phyloP scores from a whole-genome alignment of 371 early-diverging fungal genomes.

The Rhizopus delemar region DNA sequence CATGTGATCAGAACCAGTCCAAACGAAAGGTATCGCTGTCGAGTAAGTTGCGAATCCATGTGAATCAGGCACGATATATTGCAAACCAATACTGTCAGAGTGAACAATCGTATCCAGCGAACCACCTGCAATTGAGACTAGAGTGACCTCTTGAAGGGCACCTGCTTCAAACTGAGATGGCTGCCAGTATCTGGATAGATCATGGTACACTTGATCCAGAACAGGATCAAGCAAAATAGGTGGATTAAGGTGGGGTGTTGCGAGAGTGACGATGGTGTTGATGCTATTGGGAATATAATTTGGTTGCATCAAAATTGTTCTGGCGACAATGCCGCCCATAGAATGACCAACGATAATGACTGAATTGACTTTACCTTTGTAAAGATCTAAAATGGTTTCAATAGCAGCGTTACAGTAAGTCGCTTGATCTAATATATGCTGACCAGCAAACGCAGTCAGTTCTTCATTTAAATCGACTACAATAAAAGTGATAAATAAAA shows the following conservation, averaged over 20 bases:
- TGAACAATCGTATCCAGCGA: conserved; percentile 80
- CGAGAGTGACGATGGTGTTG: conserved; percentile 82
- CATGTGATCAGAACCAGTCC: conserved; percentile 89
- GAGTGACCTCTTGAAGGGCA: conserved; percentile 47
- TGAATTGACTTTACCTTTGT: conserved; percentile 38
- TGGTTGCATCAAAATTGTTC: conserved; percentile 68
- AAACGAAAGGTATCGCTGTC: conserved; percentile 79
- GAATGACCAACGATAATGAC: conserved; percentile 90
- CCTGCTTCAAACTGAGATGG: conserved; percentile 28
- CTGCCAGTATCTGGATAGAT: conserved; percentile 69
- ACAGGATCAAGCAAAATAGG: conserved; percentile 74
- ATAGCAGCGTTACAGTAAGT: conserved; percentile 78
- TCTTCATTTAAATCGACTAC: conserved; percentile 89
- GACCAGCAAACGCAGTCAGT: conserved; percentile 65
- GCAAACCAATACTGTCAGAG: conserved; percentile 70
- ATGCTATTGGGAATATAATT: conserved; percentile 70
- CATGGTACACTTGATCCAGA: conserved; percentile 63
- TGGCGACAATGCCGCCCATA: conserved; percentile 95
- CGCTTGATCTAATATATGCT: conserved; percentile 66
- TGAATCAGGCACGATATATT: conserved; percentile 55
- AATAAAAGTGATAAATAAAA: neutral
- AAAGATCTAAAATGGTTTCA: conserved; percentile 64
- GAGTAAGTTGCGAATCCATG: conserved; percentile 75
- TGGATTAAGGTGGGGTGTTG: conserved; percentile 85
- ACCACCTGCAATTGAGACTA: conserved; percentile 90